These are phyloP conservation scores for Pythium angustatum DNA, from an alignment of 352 stramenopile species.

Conservation along the genomic window DNA sequence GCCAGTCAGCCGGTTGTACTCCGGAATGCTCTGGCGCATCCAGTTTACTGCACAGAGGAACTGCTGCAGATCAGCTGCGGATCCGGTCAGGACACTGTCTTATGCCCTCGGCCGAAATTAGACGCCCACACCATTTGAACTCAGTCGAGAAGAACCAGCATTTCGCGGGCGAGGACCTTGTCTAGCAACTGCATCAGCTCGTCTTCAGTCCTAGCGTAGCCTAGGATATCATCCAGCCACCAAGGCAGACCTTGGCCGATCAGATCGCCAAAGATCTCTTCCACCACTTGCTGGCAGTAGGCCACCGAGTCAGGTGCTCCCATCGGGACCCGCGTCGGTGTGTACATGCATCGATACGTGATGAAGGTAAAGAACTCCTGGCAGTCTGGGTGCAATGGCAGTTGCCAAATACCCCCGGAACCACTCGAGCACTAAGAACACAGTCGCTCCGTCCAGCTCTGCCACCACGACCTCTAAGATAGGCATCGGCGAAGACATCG, in stretches of 20 bases:
- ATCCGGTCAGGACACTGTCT: not conserved
- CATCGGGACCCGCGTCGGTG: constrained; percentile 17
- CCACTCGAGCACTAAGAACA: not conserved
- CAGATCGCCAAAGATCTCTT: not conserved
- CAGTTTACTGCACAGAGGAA: constrained; percentile 36
- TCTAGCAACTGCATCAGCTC: not conserved
- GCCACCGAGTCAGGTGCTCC: constrained; percentile 15
- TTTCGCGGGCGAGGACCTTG: not conserved
- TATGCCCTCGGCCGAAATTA: not conserved
- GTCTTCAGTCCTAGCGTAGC: not conserved
- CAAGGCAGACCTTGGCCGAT: not conserved
- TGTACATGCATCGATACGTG: not conserved
- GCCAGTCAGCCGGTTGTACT: constrained; percentile 22
- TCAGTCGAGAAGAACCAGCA: not conserved
- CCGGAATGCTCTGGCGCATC: constrained; percentile 38
- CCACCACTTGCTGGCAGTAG: constrained; percentile 12
- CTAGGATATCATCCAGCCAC: not conserved
- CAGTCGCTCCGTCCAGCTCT: not conserved
- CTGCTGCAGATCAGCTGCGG: constrained; percentile 30
- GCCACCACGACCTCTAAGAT: not conserved
- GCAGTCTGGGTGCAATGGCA: not conserved
- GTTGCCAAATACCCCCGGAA: not conserved
- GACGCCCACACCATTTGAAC: not conserved
- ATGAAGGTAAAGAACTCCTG: not conserved
- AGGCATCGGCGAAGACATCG: not conserved